Base-by-base conservation (phyloP, 2,329 filamentous ascomycete genomes). In the Arthroderma uncinatum region DNA sequence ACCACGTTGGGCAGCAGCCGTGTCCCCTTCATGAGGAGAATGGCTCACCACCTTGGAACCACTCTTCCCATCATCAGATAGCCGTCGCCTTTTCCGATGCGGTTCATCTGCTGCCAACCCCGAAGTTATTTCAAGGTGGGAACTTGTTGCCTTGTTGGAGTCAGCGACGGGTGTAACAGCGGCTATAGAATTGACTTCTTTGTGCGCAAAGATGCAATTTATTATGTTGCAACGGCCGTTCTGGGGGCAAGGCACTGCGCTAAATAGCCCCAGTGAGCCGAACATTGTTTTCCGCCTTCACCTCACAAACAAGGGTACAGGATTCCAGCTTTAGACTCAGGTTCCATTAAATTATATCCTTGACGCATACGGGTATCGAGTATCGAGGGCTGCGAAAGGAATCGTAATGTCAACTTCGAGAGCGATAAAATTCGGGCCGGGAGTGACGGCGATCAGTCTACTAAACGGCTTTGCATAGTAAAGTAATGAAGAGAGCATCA, bases 141-240 rank as follows among this genome's bases (percentile, higher is more conserved):
- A 16, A 25, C 14, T 25, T 12, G 19, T 14, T n/a, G 9, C 23
- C 25, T 37, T 21, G 7, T 39, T 36, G 36, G 30, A 25, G 12
- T 23, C 28, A 9, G 28, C 16, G 36, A 53, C 9, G 36, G 59
- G 19, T 6, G 55, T 39, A 21, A 52, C 40, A 23, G 40, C 34
- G 34, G 65, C 61, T 37, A 58, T 44, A 58, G n/a, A 33, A 64
- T 62, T 47, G 63, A 64, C 50, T 61, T 61, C 19, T 57, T 44
- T 40, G 67, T 85, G 82, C 10, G 70, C 73, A 68, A 84, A 85
- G 19, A 84, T 76, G 70, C 82, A 85, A 60, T 76, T 76, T 12
- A 78, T 70, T 10, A 84, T 69, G 30, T 68, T 64, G 68, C 82
- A 85, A 58, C 68, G 61, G 28, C 68, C 64, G 12, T 74, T 74